Conservation (phyloP, 495 filamentous ascomycete species). For the Tuber microsphaerosporum region DNA sequence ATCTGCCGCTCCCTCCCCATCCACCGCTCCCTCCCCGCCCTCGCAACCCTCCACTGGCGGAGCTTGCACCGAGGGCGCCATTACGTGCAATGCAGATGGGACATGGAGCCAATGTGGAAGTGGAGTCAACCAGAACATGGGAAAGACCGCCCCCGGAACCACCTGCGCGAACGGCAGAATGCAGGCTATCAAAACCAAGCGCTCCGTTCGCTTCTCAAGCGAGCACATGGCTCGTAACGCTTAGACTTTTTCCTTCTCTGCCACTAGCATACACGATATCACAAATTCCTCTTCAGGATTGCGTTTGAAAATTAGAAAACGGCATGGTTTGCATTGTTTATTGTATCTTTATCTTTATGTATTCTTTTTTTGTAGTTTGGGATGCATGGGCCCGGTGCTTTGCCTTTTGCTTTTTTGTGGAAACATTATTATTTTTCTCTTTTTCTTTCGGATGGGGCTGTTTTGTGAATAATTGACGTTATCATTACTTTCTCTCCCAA, state of each 20-base stretch:
- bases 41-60: slow-evolving; percentile 6
- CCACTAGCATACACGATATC: background rate
- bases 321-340: background rate
- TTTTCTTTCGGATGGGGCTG: background rate
- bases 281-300: background rate
- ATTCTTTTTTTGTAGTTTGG: background rate
- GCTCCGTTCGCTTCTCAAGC: background rate
- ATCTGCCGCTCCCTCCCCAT: background rate
- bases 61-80: slow-evolving; percentile 23
- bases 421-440: background rate
- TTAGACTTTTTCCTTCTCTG: background rate
- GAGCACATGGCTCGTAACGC: background rate
- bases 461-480: background rate
- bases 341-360: background rate
- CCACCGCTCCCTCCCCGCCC: background rate
- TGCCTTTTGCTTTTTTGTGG: background rate
- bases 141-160: slow-evolving; percentile 19
- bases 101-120: slow-evolving; percentile 30
- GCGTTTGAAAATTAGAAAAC: background rate
- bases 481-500: background rate
- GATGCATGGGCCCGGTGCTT: slow-evolving; percentile 1
- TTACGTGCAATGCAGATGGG: slow-evolving; percentile 22
- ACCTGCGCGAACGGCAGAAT: slow-evolving; percentile 22
- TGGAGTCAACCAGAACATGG: slow-evolving; percentile 25
- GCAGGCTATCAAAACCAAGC: background rate